Percentiles rank a stretch among this genome's conserved stretches.
Evolutionary conservation across 805 yeast species (phyloP).

Genomic region (Candida sanyiensis): DNA sequence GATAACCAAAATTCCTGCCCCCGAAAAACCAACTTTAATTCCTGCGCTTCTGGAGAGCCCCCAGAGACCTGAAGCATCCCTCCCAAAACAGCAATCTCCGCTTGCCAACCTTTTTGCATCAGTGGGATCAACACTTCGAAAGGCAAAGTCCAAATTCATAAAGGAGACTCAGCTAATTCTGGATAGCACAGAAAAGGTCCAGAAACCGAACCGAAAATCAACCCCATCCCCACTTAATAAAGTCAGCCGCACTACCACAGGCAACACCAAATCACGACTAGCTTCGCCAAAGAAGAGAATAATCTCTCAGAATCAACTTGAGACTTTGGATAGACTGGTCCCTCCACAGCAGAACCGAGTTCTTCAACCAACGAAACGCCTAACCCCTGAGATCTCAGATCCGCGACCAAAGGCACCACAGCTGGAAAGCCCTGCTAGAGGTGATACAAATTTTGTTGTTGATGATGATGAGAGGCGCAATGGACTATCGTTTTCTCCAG

Average conservation of each 20-base stretch:
- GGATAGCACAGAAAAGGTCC: constrained; percentile 8
- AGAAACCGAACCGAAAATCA: constrained; percentile 3
- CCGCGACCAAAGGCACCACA: neutral
- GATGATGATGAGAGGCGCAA: constrained; percentile 14
- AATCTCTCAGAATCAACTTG: constrained; percentile 4
- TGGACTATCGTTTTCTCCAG: constrained; percentile 24
- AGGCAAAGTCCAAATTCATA: constrained; percentile 20
- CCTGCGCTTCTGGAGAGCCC: constrained; percentile 13
- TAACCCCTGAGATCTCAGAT: constrained; percentile 4
- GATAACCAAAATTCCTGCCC: constrained; percentile 3
- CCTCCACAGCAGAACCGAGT: constrained; percentile 8
- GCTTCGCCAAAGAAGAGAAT: neutral
- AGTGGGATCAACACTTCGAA: constrained; percentile 22
- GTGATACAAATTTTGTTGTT: constrained; percentile 4
- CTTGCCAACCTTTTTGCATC: constrained; percentile 23
- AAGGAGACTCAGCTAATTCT: constrained; percentile 14
- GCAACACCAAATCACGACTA: neutral
- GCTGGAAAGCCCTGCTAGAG: constrained; percentile 6
- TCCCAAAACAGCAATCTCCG: constrained; percentile 19
- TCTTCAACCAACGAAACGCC: constrained; percentile 1
- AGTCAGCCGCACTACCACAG: neutral
- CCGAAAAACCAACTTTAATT: constrained; percentile 1
- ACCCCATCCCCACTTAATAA: neutral
- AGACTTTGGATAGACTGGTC: constrained; percentile 11
- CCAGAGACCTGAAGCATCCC: constrained; percentile 1